phyloP scores from a whole-genome alignment of 805 yeast species.

The Lipomyces anomalus region DNA sequence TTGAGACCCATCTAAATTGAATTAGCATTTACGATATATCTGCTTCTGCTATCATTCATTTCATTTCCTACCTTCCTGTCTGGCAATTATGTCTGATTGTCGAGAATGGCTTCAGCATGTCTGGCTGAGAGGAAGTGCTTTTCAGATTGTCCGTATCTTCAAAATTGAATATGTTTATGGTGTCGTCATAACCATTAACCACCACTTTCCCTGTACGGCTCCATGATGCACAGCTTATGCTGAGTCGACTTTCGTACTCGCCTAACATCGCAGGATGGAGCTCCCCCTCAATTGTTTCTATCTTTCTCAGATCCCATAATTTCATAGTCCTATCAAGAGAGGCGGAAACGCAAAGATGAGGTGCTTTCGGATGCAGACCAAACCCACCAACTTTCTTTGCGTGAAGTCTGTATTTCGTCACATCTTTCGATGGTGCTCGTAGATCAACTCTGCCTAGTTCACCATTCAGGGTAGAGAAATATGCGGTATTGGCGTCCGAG shows the following conservation, averaged over 20 bases:
- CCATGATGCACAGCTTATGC: constrained; percentile 84
- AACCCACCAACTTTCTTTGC: constrained; percentile 93
- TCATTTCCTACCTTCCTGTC: constrained; percentile 58
- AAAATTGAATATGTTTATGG: constrained; percentile 65
- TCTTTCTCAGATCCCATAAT: constrained; percentile 77
- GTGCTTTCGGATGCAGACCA: constrained; percentile 61
- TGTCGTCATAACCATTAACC: constrained; percentile 90
- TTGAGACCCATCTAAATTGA: constrained; percentile 96
- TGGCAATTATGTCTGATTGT: constrained; percentile 86
- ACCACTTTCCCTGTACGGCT: constrained; percentile 61
- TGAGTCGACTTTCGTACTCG: constrained; percentile 63
- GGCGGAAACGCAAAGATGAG: constrained; percentile 72
- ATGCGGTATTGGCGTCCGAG: constrained; percentile 45
- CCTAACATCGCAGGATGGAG: constrained; percentile 47
- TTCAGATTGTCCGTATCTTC: constrained; percentile 14
- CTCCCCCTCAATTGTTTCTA: constrained; percentile 25
- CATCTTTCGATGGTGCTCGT: constrained; percentile 39
- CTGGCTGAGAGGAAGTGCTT: constrained; percentile 18
- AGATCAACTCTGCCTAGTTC: constrained; percentile 70
- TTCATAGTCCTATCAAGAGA: constrained; percentile 81
- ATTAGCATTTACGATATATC: too few relatives aligned
- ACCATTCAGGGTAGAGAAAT: constrained; percentile 74
- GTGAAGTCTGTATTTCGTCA: constrained; percentile 49
- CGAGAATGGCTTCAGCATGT: constrained; percentile 51
- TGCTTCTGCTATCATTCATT: too few relatives aligned